These are phyloP conservation scores for Lentinula sp. DNA, from an alignment of 768 basidiomycete genomes.

Conservation along the genomic window DNA sequence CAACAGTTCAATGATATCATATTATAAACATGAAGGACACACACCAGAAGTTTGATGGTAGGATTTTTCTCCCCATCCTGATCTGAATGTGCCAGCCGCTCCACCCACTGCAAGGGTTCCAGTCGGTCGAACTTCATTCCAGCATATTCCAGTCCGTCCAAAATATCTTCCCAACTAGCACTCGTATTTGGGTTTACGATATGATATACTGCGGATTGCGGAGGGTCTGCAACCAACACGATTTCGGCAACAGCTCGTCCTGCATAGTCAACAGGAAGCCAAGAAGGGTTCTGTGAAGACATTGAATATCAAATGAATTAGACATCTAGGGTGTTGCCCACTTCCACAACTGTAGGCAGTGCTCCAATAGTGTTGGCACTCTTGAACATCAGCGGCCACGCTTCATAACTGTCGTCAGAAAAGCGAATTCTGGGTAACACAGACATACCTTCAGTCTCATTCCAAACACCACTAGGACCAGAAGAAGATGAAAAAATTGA, in stretches of 20 bases:
- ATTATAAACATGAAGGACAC: conserved; percentile 4
- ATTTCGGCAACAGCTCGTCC: conserved; percentile 42
- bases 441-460: conserved; percentile 37
- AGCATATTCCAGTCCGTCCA: conserved; percentile 28
- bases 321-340: conserved; percentile 7
- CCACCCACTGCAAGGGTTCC: conserved; percentile 28
- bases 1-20: neutral
- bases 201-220: conserved; percentile 25
- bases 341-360: conserved; percentile 25
- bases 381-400: conserved; percentile 38
- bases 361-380: conserved; percentile 32
- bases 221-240: conserved; percentile 12
- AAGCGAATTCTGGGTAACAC: neutral
- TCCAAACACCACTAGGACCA: conserved; percentile 38
- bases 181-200: conserved; percentile 28
- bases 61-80: conserved; percentile 32
- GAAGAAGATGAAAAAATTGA: too few species aligned
- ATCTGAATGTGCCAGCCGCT: conserved; percentile 26
- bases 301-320: neutral
- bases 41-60: conserved; percentile 34
- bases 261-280: conserved; percentile 51
- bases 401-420: conserved; percentile 12
- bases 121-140: conserved; percentile 35
- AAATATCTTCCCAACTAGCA: conserved; percentile 31
- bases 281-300: conserved; percentile 28